phyloP scores from a whole-genome alignment of 768 basidiomycete species.

The Lactarius hengduanensis region DNA sequence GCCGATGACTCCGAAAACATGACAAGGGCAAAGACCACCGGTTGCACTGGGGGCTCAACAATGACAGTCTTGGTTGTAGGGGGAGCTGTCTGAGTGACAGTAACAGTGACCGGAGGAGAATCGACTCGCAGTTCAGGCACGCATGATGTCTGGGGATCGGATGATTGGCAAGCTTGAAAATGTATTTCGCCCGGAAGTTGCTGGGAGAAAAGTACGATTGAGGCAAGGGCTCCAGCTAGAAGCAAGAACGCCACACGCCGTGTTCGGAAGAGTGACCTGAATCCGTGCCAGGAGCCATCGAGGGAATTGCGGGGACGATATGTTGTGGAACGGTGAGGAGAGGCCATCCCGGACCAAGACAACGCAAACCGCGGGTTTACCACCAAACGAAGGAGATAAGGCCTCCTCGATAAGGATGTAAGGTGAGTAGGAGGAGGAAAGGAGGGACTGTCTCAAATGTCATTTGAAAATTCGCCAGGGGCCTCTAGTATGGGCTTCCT shows the following conservation, averaged over 20 bases:
- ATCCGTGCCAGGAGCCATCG: background rate
- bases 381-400: background rate
- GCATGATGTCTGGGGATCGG: background rate
- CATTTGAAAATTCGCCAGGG: too few species aligned
- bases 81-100: constrained; percentile 12
- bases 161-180: background rate
- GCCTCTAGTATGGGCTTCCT: too few species aligned
- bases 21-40: constrained; percentile 24
- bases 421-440: background rate
- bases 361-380: background rate
- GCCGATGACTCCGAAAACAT: constrained; percentile 25
- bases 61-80: background rate
- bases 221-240: background rate
- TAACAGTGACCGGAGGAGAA: background rate
- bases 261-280: background rate
- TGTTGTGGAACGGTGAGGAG: background rate
- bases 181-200: background rate
- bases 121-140: background rate
- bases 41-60: constrained; percentile 10
- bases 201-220: background rate
- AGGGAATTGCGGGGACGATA: background rate
- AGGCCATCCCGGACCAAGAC: background rate
- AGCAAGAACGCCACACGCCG: constrained; percentile 12
- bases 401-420: too few species aligned
- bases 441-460: too few species aligned